Conservation (phyloP, 2,329 filamentous ascomycete genomes). For the Fusarium miscanthi region DNA sequence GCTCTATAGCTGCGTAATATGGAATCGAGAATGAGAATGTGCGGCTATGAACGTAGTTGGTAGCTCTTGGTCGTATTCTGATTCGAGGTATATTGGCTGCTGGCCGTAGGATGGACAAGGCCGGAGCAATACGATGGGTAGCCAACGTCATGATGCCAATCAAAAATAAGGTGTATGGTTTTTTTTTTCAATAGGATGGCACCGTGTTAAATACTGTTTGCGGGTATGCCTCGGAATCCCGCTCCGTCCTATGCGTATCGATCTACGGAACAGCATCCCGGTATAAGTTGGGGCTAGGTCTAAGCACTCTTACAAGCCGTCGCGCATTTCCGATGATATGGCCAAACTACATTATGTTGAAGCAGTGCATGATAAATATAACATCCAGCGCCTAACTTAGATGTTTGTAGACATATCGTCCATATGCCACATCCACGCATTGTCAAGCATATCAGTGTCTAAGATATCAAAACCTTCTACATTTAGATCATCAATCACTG, state of each 20-base stretch:
- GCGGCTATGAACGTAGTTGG: background rate
- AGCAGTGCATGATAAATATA: background rate
- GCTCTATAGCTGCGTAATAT: conserved; percentile 3
- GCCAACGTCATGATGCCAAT: background rate
- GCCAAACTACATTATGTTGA: background rate
- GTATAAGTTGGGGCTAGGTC: background rate
- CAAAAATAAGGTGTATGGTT: background rate
- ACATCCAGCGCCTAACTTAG: background rate
- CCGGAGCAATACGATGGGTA: background rate
- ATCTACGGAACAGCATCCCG: conserved; percentile 11
- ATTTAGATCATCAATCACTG: conserved; percentile 33
- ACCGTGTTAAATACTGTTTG: background rate
- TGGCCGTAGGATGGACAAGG: background rate
- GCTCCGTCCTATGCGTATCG: conserved; percentile 1
- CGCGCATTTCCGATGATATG: background rate
- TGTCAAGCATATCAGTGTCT: conserved; percentile 21
- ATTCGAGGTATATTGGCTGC: background rate
- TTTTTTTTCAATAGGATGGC: background rate
- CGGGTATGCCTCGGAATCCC: background rate
- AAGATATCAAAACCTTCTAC: conserved; percentile 4
- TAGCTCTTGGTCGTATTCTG: background rate
- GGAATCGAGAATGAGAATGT: background rate
- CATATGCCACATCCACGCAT: conserved; percentile 32
- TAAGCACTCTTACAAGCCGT: background rate
- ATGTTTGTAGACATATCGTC: background rate